These are phyloP conservation scores for Chalara sp. DNA, from an alignment of 2,329 filamentous ascomycete genomes.

Conservation along the genomic window DNA sequence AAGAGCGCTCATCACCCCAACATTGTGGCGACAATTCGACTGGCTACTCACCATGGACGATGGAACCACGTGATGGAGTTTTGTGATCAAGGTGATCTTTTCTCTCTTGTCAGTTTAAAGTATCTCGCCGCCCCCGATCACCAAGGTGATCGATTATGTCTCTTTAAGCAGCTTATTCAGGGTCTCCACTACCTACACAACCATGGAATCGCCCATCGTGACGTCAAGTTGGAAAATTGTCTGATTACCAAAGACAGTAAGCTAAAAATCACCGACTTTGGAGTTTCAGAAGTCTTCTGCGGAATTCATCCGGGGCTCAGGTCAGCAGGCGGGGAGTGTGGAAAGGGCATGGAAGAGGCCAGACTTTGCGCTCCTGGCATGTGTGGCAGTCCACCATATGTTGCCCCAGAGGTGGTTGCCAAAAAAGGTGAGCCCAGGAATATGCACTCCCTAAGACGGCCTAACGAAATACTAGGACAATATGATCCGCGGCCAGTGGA, in stretches of 20 bases:
- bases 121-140: conserved; percentile 61
- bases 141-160: conserved; percentile 63
- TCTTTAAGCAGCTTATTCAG: conserved; percentile 84
- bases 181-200: conserved; percentile 76
- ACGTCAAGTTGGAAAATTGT: conserved; percentile 86
- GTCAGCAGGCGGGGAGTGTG: conserved; percentile 66
- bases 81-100: conserved; percentile 76
- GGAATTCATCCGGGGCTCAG: conserved; percentile 75
- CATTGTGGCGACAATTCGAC: conserved; percentile 66
- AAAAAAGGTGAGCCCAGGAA: conserved; percentile 43
- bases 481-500: conserved; percentile 77
- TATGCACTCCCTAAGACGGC: not conserved
- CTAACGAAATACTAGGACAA: conserved; percentile 28
- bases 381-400: conserved; percentile 80
- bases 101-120: conserved; percentile 63
- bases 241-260: conserved; percentile 73
- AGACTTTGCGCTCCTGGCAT: conserved; percentile 72
- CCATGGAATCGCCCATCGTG: conserved; percentile 82
- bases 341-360: conserved; percentile 63
- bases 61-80: conserved; percentile 96
- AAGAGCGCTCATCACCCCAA: conserved; percentile 83
- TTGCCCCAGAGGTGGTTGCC: conserved; percentile 75
- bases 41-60: conserved; percentile 67
- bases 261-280: conserved; percentile 88
- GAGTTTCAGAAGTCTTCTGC: conserved; percentile 78